Evolutionary conservation across 2,329 filamentous ascomycete species (phyloP).

Genomic region (Lachnellula arida): DNA sequence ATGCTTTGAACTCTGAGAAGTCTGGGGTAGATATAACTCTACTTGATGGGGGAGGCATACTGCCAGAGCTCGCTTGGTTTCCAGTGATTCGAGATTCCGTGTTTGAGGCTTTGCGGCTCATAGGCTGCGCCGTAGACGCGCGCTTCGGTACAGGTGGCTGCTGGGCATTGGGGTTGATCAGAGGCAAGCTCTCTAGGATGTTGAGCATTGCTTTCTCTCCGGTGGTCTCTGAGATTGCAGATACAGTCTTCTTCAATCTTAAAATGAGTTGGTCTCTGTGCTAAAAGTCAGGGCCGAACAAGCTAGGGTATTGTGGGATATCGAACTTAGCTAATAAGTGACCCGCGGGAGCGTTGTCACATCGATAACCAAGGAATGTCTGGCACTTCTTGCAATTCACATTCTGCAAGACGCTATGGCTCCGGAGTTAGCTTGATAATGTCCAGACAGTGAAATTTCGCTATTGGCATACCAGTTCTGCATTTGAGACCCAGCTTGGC

Average conservation of each 20-base stretch:
- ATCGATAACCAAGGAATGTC: slow-evolving; percentile 25
- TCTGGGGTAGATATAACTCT: background rate
- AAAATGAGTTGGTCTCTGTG: slow-evolving; percentile 29
- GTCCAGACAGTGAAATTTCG: background rate
- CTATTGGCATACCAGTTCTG: slow-evolving; percentile 23
- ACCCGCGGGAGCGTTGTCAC: slow-evolving; percentile 27
- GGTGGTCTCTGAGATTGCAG: slow-evolving; percentile 21
- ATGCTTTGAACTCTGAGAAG: slow-evolving; percentile 19
- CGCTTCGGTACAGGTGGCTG: background rate
- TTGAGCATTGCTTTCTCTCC: slow-evolving; percentile 18
- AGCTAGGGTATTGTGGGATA: background rate
- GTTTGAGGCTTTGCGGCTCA: background rate
- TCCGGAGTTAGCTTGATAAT: too few species aligned
- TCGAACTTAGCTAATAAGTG: slow-evolving; percentile 28
- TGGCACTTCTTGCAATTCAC: slow-evolving; percentile 26
- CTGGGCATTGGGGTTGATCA: slow-evolving; percentile 11
- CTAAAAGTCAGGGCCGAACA: background rate
- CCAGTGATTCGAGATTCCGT: background rate
- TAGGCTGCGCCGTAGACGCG: slow-evolving; percentile 12
- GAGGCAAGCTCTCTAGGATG: slow-evolving; percentile 18
- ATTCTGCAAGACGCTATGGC: slow-evolving; percentile 27
- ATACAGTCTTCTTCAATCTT: slow-evolving; percentile 20
- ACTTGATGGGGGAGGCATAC: background rate
- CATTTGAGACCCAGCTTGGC: slow-evolving; percentile 19
- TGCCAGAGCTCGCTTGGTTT: background rate